Base-by-base conservation (phyloP, 495 filamentous ascomycete species). In the Hyaloscypha bicolor region DNA sequence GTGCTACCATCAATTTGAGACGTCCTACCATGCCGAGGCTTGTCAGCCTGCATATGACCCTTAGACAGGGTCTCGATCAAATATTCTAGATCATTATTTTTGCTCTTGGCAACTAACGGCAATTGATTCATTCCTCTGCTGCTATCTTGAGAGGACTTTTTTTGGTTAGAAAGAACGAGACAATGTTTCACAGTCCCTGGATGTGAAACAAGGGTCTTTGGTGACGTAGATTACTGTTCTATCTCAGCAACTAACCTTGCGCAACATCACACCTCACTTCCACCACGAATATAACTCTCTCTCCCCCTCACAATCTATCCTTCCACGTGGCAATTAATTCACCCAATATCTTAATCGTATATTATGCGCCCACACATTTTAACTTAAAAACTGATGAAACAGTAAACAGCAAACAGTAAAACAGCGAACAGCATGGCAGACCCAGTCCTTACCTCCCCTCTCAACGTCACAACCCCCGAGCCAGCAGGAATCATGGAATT, bases 21-120 rank as follows among this genome's bases (percentile, higher is more conserved):
- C 22, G 51, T n/a, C 8, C 8, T 56, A 14, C 9, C 19, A 31
- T 56, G 21, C 16, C 22, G 25, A 8, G 53, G 56, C 30, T 30
- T 61, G 59, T 61, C 59, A 61, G 59, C 59, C 59, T 61, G 59
- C 59, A 61, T 61, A 48, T 14, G 25, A 59, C 9, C 56, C 56
- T n/a, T 35, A 0, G 19, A 3, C 29, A 33, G 5, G 9, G 11
- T 2, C 29, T 25, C n/a, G 6, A 29, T 16, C 19, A 21, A 32
- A 56, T 14, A 25, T 5, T 48, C 11, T 16, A 11, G 1, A 48
- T 16, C 11, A 48, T 48, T 1, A 48, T 48, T 4, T 48, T 37
- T 37, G 35, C 12, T 37, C 35, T 37, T 12, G 35, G 35, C 35
- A 37, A 37, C 12, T 6, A 37, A 37, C 35, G 35, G 35, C 35